Evolutionary conservation across 352 stramenopile species (phyloP).

Genomic region (Phytophthora cactorum): DNA sequence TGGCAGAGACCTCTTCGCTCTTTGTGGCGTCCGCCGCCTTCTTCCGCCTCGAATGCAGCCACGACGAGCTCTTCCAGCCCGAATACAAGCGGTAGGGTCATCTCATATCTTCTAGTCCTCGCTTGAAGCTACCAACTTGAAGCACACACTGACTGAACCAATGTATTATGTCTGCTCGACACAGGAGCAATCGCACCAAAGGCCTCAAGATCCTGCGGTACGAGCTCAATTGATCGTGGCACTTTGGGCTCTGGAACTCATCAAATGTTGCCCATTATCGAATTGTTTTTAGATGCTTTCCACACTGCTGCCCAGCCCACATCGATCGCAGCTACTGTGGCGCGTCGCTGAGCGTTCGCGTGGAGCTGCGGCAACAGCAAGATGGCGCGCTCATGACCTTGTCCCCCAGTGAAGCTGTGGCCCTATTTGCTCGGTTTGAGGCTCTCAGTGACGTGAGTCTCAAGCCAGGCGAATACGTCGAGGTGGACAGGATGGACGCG

Average conservation of each 20-base stretch:
- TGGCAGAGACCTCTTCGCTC: too few species aligned
- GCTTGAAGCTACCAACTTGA: too few species aligned
- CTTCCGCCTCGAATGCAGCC: constrained; percentile 4
- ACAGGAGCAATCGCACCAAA: constrained; percentile 75
- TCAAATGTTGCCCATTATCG: too few species aligned
- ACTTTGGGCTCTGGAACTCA: too few species aligned
- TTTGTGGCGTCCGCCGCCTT: neutral
- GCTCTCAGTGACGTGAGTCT: constrained; percentile 41
- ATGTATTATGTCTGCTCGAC: neutral
- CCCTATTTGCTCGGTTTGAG: constrained; percentile 47
- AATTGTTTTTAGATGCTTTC: constrained; percentile 43
- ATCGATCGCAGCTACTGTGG: constrained; percentile 79
- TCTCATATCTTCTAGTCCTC: neutral
- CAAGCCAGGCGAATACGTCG: constrained; percentile 47
- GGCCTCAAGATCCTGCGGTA: constrained; percentile 69
- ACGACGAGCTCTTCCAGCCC: constrained; percentile 5
- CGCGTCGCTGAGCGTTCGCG: constrained; percentile 50
- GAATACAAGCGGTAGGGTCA: constrained; percentile 69
- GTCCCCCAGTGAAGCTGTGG: neutral
- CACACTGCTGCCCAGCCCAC: constrained; percentile 72
- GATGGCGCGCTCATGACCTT: neutral
- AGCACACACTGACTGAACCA: neutral
- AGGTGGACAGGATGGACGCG: constrained; percentile 41
- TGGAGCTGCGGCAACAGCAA: neutral
- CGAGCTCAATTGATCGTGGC: too few species aligned